Evolutionary conservation across 352 stramenopile species (phyloP), one percentile per base, ranked within the genome.

Genomic region (Phytophthora pinifolia): DNA sequence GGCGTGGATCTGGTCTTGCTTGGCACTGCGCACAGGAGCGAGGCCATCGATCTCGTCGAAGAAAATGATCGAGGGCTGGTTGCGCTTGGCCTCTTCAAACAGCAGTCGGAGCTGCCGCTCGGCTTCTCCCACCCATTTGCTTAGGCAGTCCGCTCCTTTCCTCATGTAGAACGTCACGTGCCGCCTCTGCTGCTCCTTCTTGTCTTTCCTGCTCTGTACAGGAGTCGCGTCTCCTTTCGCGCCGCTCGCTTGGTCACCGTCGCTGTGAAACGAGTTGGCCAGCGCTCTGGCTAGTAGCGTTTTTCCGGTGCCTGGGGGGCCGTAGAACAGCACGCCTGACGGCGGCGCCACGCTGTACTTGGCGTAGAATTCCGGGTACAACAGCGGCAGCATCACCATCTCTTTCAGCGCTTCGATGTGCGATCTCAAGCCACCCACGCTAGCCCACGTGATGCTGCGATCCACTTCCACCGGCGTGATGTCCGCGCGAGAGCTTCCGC

Each of bases 31-130:
- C 22, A 97, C 88, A 8, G 92, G 92, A 5, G 92, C 91, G 9
- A 98, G 82, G 10, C 91, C 89, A 50, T 97, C 90, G 52, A 97
- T 97, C 46, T 98, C 92, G 51, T 98, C 92, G 41, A 98, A 98
- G 63, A 98, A 98, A 47, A 98, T 97, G 47, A 98, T 97, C 2
- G 91, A 96, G 1, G 92, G 91, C 66, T 97, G 65, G 36, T 95
- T 92, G 6, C 78, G 77, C 38, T 88, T 92, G 3, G 86, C 86
- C 59, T 97, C 87, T 62, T 97, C 91, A 58, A 98, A 98, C 2
- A 98, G 65, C 15, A 97, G 53, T 2, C 92, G 80, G 27, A 98
- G 63, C 59, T 97, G 88, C 13, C 88, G 74, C 60, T 98, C 92
- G 4, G 88, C 88, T 74, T 98, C 92, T 14, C 92, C 92, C 25